These are phyloP conservation scores for Fusarium sp. DNA, from an alignment of 2,329 filamentous ascomycete genomes.

Conservation along the genomic window DNA sequence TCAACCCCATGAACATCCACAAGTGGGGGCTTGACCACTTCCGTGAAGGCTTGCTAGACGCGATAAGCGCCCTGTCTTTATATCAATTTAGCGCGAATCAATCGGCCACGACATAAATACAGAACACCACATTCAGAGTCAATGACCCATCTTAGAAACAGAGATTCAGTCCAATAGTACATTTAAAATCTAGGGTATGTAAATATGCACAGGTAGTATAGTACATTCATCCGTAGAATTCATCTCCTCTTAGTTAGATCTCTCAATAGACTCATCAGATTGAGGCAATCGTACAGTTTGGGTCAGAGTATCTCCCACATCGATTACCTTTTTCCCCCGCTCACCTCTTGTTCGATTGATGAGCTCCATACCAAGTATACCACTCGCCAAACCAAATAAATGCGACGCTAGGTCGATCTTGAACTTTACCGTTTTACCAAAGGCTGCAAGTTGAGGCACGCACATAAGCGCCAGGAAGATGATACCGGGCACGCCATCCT, in stretches of 20 bases:
- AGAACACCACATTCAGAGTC: background rate
- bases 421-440: constrained; percentile 58
- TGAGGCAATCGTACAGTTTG: background rate
- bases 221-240: constrained; percentile 29
- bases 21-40: constrained; percentile 3
- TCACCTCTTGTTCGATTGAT: constrained; percentile 42
- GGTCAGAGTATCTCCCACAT: constrained; percentile 1
- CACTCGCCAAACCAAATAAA: constrained; percentile 63
- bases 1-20: constrained; percentile 20
- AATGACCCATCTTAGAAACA: constrained; percentile 7
- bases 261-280: constrained; percentile 1
- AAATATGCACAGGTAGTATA: constrained; percentile 25
- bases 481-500: constrained; percentile 68
- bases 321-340: constrained; percentile 37
- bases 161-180: constrained; percentile 32
- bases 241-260: constrained; percentile 6
- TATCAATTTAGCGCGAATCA: constrained; percentile 14
- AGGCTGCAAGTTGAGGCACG: constrained; percentile 62
- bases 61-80: constrained; percentile 37
- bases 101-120: background rate
- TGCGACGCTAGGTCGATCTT: constrained; percentile 66
- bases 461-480: constrained; percentile 65
- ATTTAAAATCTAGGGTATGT: constrained; percentile 37
- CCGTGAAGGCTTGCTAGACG: constrained; percentile 20
- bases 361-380: constrained; percentile 57